These are phyloP conservation scores for Pseudogymnoascus pannorum DNA, from an alignment of 2,329 filamentous ascomycete species.

Conservation along the genomic window DNA sequence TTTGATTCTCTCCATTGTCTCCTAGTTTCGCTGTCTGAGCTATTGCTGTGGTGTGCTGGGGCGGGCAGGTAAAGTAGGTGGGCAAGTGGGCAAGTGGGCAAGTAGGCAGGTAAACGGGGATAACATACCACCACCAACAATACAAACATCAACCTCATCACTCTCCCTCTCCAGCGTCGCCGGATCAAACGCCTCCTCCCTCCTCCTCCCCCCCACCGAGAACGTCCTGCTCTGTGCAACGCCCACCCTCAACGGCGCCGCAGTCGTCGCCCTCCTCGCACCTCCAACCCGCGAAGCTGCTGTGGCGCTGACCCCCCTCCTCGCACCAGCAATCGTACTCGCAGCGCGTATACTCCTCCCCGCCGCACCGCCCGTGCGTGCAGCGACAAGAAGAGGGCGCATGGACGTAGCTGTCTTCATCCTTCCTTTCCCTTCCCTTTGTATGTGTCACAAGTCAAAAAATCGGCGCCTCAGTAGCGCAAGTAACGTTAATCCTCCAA, in stretches of 20 bases:
- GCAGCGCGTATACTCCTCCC: background rate
- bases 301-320: background rate
- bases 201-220: background rate
- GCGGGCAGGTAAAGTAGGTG: too few relatives aligned
- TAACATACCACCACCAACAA: conserved; percentile 72
- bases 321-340: background rate
- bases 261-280: background rate
- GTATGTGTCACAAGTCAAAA: background rate
- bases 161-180: conserved; percentile 71
- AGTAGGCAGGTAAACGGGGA: background rate
- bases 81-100: background rate
- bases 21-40: conserved; percentile 10
- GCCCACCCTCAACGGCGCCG: background rate
- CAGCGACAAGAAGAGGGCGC: background rate
- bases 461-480: background rate
- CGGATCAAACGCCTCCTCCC: conserved; percentile 56
- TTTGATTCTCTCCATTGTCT: too few relatives aligned
- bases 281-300: too few relatives aligned
- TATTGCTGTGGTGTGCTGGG: background rate
- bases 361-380: too few relatives aligned
- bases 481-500: too few relatives aligned
- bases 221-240: background rate
- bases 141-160: conserved; percentile 93
- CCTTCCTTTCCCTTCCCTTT: too few relatives aligned
- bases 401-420: background rate